phyloP scores from a whole-genome alignment of 345 rosid species.

The Fremontodendron californicum region DNA sequence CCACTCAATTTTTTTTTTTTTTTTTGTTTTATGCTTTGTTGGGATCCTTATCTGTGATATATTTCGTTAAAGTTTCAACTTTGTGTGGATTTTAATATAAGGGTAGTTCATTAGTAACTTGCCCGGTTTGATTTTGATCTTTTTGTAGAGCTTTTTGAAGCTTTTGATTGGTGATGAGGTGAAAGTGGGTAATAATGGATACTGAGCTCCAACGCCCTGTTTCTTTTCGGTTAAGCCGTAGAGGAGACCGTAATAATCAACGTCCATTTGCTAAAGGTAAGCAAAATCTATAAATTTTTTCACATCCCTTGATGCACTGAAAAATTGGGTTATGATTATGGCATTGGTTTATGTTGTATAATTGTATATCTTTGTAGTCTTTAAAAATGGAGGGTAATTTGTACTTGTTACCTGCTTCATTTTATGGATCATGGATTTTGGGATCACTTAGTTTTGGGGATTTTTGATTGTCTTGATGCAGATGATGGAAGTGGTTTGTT shows the following conservation, averaged over 20 bases:
- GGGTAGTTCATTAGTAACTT: background rate
- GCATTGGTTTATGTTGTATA: background rate
- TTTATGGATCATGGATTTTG: background rate
- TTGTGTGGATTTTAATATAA: background rate
- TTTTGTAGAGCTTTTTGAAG: background rate
- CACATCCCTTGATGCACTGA: background rate
- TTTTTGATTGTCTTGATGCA: slow-evolving; percentile 23
- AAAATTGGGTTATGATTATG: background rate
- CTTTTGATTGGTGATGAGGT: slow-evolving; percentile 6
- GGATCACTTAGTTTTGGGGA: background rate
- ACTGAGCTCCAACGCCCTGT: slow-evolving; percentile 37
- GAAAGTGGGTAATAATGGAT: slow-evolving; percentile 8
- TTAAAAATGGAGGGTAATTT: background rate
- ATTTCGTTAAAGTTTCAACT: background rate
- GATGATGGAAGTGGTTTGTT: slow-evolving; percentile 49
- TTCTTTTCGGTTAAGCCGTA: slow-evolving; percentile 56
- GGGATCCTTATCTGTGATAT: background rate
- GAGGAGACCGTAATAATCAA: slow-evolving; percentile 49
- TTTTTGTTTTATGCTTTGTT: background rate
- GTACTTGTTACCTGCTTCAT: background rate
- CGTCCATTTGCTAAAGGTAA: slow-evolving; percentile 40
- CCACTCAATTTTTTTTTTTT: background rate
- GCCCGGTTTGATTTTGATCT: background rate
- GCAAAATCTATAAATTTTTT: background rate
- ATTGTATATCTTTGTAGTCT: background rate